Conservation (phyloP, 2,329 filamentous ascomycete species). For the Trichoderma atroviride region DNA sequence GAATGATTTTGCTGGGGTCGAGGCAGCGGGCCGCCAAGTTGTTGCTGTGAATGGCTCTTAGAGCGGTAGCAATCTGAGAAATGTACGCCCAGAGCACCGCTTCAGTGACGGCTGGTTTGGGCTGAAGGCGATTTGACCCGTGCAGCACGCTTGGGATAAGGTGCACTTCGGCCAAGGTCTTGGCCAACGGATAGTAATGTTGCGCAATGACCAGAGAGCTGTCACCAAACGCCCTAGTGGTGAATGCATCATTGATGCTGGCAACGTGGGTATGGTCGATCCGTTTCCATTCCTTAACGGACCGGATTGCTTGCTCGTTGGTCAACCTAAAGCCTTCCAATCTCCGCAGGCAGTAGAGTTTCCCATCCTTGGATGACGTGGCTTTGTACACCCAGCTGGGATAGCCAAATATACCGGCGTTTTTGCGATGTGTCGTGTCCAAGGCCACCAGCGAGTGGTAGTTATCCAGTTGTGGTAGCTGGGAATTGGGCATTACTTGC, state of each 20-base stretch:
- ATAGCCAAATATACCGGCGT: constrained; percentile 78
- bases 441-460: constrained; percentile 92
- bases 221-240: constrained; percentile 88
- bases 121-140: constrained; percentile 50
- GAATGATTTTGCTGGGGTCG: constrained; percentile 82
- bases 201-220: constrained; percentile 93
- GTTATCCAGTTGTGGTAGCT: constrained; percentile 78
- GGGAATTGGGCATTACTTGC: constrained; percentile 78
- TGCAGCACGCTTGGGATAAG: constrained; percentile 50
- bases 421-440: constrained; percentile 79
- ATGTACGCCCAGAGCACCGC: constrained; percentile 87
- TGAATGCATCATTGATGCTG: constrained; percentile 88
- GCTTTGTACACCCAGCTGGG: constrained; percentile 96
- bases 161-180: constrained; percentile 85
- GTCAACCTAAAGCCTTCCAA: constrained; percentile 88
- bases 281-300: constrained; percentile 86
- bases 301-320: constrained; percentile 84
- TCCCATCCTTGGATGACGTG: constrained; percentile 82
- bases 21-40: constrained; percentile 85
- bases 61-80: constrained; percentile 83
- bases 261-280: constrained; percentile 82
- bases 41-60: constrained; percentile 80
- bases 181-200: constrained; percentile 88
- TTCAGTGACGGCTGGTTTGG: constrained; percentile 62
- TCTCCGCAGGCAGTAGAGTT: constrained; percentile 82